Evolutionary conservation across 2,329 filamentous ascomycete genomes (phyloP), one percentile per base, ranked within the genome.

Genomic region (Venturia nashicola): DNA sequence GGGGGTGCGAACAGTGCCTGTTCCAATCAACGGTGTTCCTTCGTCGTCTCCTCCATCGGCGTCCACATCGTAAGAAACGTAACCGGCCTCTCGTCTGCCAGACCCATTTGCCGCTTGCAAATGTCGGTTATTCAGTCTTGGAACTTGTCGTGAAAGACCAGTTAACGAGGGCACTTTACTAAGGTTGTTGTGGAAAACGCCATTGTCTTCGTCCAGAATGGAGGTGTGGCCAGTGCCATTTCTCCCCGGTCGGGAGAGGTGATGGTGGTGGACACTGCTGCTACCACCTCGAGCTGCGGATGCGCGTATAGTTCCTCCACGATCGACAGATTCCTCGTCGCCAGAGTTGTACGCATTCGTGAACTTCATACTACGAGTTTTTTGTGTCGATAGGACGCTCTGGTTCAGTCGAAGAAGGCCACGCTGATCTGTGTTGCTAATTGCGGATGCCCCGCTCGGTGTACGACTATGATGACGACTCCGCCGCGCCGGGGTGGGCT

Each of bases 351-450:
- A 90, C 1, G 88, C 86, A 66, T 83, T 85, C 65, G 90, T 89
- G 72, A 97, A 97, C 71, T 97, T 97, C 91, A 96, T 97, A 76
- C 88, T 95, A 78, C 90, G 91, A 77, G 69, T 88, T 91, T 89
- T 90, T 87, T n/a, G 83, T 84, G 62, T 87, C 82, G 59, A 83
- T 76, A 70, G 84, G 76, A 59, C 71, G 71, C 64, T 71, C 73
- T 61, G 70, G 76, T 72, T 79, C 81, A 32, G 39, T 16, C 59
- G 63, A 27, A 39, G 61, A 9, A 43, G 39, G 59, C 40, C 34
- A 9, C 61, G 57, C 27, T 42, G 65, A 72, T 91, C 87, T 14
- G 83, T 79, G 70, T 90, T 85, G 74, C 88, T 91, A 23, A 80
- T 80, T 69, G 84, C 80, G 14, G 93, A 97, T 4, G 93, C 95